Base-by-base conservation (phyloP, 2,329 filamentous ascomycete genomes). In the Pseudogymnoascus sp. region DNA sequence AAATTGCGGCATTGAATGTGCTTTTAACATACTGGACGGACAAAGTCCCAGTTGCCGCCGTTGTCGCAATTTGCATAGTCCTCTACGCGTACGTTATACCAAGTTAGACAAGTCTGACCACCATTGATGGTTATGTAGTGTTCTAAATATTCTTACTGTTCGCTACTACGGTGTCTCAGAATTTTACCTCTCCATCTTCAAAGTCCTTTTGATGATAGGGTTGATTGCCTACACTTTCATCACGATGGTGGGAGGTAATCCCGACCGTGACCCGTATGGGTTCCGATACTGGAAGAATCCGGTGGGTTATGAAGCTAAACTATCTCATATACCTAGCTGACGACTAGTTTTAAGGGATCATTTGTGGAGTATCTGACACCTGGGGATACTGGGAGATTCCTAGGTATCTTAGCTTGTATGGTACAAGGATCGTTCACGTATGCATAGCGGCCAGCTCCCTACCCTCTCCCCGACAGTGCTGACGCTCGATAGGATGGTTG, bases 171-270 rank as follows among this genome's bases (percentile, higher is more conserved):
- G 82, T 39, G 81, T 84, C 69, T 77, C 82, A 2, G 85, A 87
- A 68, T 87, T 87, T 66, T 82, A 83, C 76, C 79, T 82, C 57
- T 80, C 84, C 5, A 69, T 80, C 6, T 76, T 80, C 62, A 84
- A 85, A 68, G 77, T 85, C 16, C 66, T 85, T 14, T 74, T 83
- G 38, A 84, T 84, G 63, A 74, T 91, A 36, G 87, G 84, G 1
- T 78, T 93, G 58, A 81, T 92, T 66, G 68, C 85, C 65, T 92
- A 90, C 75, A 93, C 90, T 2, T 90, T 96, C 69, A 80, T 95
- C 65, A 84, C 86, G 65, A 93, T 94, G 86, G 76, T 94, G 1
- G 91, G 90, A 6, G 91, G 88, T 2, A 94, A 93, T 66, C 91
- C 91, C 0, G 71, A 85, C 0, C 78, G 82, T 37, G 87, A 92